phyloP scores from a whole-genome alignment of 345 rosid species.

The Pugionium dolabratum region DNA sequence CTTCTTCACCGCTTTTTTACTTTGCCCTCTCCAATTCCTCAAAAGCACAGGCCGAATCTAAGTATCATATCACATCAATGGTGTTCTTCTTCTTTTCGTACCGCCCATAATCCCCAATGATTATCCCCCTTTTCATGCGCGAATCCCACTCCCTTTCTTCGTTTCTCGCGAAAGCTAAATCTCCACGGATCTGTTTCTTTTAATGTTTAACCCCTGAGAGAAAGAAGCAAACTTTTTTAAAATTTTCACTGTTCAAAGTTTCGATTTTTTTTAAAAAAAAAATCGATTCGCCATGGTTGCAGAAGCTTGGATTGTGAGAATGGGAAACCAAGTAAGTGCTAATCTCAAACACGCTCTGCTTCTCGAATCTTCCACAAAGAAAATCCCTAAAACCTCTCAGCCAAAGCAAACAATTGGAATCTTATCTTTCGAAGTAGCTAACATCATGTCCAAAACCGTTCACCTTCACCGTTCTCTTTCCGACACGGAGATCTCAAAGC shows the following conservation, averaged over 20 bases:
- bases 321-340: constrained; percentile 93
- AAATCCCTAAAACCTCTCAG: constrained; percentile 39
- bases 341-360: constrained; percentile 87
- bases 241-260: constrained; percentile 18
- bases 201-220: constrained; percentile 7
- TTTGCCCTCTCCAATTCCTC: constrained; percentile 25
- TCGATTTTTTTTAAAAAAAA: constrained; percentile 3
- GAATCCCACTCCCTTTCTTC: constrained; percentile 34
- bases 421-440: constrained; percentile 91
- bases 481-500: constrained; percentile 71
- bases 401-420: constrained; percentile 65
- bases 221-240: constrained; percentile 19
- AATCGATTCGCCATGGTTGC: constrained; percentile 63
- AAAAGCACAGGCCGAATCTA: constrained; percentile 19
- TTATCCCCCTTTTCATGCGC: constrained; percentile 37
- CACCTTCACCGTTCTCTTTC: constrained; percentile 82
- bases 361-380: constrained; percentile 53
- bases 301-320: constrained; percentile 89
- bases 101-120: constrained; percentile 38
- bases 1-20: constrained; percentile 21
- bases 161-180: constrained; percentile 22
- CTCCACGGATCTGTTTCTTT: constrained; percentile 29
- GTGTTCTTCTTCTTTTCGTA: constrained; percentile 1
- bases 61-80: constrained; percentile 33
- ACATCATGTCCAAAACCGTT: constrained; percentile 79